Conservation (phyloP, 2,329 filamentous ascomycete genomes). For the Fusarium sterilihyphosum region DNA sequence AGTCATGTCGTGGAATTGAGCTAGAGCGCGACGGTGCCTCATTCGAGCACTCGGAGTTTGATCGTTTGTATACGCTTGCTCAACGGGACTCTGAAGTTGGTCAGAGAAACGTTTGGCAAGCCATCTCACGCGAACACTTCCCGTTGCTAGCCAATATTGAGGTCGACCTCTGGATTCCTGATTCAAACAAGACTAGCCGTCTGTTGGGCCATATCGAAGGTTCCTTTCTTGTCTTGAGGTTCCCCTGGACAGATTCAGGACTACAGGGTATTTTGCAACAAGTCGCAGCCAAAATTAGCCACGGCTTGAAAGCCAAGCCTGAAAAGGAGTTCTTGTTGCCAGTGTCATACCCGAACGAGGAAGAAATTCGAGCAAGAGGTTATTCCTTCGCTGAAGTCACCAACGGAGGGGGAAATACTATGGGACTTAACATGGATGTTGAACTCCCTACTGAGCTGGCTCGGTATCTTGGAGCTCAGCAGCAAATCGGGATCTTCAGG, state of each 20-base stretch:
- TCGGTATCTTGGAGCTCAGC: slow-evolving; percentile 73
- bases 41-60: slow-evolving; percentile 77
- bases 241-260: slow-evolving; percentile 68
- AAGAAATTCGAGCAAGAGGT: slow-evolving; percentile 65
- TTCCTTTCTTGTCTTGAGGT: slow-evolving; percentile 72
- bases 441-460: slow-evolving; percentile 71
- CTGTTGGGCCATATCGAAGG: slow-evolving; percentile 62
- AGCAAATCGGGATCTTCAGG: slow-evolving; percentile 74
- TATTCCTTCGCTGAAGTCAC: slow-evolving; percentile 70
- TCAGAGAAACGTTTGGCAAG: slow-evolving; percentile 67
- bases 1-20: slow-evolving; percentile 83
- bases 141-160: slow-evolving; percentile 76
- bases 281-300: slow-evolving; percentile 61
- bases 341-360: slow-evolving; percentile 66
- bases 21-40: slow-evolving; percentile 71
- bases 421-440: slow-evolving; percentile 64
- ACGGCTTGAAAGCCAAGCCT: slow-evolving; percentile 60
- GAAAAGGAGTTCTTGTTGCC: slow-evolving; percentile 75
- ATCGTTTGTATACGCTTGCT: slow-evolving; percentile 85
- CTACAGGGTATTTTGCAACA: slow-evolving; percentile 58
- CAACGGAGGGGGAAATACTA: slow-evolving; percentile 70
- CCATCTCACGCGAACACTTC: slow-evolving; percentile 75
- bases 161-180: slow-evolving; percentile 75
- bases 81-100: slow-evolving; percentile 54
- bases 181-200: slow-evolving; percentile 63